Evolutionary conservation across 2,329 filamentous ascomycete genomes (phyloP).

Genomic region (Ceratocystis lukuohia): DNA sequence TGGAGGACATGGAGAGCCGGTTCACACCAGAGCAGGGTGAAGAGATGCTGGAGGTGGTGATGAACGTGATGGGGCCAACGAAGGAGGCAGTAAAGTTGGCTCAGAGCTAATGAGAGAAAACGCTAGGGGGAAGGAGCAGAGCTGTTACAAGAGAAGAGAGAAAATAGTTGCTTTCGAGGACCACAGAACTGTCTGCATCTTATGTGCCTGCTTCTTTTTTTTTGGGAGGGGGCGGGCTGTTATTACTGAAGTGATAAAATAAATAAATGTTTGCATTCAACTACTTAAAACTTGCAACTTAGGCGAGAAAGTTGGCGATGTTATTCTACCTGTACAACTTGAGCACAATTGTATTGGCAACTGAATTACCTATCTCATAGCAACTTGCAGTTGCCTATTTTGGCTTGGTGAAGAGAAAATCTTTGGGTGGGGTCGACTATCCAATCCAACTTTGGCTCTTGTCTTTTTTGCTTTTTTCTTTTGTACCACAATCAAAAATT

Average conservation of each 20-base stretch:
- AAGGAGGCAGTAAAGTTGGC: slow-evolving; percentile 24
- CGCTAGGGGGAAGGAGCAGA: too few species aligned
- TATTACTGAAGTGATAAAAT: neutral
- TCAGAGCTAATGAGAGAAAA: slow-evolving; percentile 23
- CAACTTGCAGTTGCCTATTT: neutral
- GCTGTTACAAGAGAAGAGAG: too few species aligned
- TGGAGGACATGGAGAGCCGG: slow-evolving; percentile 51
- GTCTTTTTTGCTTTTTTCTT: neutral
- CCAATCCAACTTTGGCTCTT: neutral
- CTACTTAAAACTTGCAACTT: neutral
- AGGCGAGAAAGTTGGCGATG: neutral
- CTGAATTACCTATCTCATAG: neutral
- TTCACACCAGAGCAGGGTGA: slow-evolving; percentile 46
- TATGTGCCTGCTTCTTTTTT: too few species aligned
- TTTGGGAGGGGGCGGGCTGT: too few species aligned
- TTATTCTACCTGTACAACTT: neutral
- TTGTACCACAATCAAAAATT: slow-evolving; percentile 16
- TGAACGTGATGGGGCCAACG: slow-evolving; percentile 41
- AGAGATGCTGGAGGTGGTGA: slow-evolving; percentile 43
- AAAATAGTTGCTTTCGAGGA: too few species aligned
- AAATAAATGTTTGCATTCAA: neutral
- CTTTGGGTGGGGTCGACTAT: neutral
- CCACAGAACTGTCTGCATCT: too few species aligned
- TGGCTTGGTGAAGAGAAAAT: neutral
- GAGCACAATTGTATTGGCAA: neutral